phyloP scores from a whole-genome alignment of 139 green algal genomes.

The Pleodorina starrii region DNA sequence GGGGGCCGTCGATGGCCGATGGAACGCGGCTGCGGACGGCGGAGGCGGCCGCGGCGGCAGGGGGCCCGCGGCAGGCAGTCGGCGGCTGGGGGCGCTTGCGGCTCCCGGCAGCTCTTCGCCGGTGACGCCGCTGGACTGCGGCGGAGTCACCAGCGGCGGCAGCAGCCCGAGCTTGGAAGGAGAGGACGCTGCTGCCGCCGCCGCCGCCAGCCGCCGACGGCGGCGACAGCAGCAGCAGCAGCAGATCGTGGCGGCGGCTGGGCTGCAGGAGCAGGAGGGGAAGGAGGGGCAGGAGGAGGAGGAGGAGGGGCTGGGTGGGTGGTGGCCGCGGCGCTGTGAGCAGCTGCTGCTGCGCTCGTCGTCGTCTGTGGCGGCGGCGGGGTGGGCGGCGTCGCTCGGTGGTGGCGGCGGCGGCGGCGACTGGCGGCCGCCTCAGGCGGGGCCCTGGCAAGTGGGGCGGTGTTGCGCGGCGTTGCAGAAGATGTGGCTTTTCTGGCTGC shows the following conservation, averaged over 20 bases:
- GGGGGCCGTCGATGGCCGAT: not conserved
- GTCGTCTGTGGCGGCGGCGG: not conserved
- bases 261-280: not conserved
- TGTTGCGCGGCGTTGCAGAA: too few species aligned
- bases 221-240: not conserved
- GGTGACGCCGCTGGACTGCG: conserved; percentile 13
- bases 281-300: not conserved
- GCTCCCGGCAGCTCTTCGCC: not conserved
- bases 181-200: not conserved
- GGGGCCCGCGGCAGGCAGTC: not conserved
- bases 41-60: not conserved
- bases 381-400: not conserved
- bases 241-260: not conserved
- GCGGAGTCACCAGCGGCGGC: not conserved
- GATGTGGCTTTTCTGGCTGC: too few species aligned
- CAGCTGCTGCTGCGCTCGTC: not conserved
- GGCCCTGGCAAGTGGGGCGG: not conserved
- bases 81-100: not conserved
- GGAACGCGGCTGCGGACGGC: not conserved
- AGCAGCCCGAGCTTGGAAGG: conserved; percentile 38
- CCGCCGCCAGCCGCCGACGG: not conserved
- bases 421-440: not conserved
- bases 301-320: not conserved
- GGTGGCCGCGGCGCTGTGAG: conserved; percentile 4
- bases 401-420: not conserved